A percentile compares a stretch with the other conserved stretches of the same genome.
phyloP scores from a whole-genome alignment of 2,329 filamentous ascomycete genomes.

The Chaetomiaceae sp. region DNA sequence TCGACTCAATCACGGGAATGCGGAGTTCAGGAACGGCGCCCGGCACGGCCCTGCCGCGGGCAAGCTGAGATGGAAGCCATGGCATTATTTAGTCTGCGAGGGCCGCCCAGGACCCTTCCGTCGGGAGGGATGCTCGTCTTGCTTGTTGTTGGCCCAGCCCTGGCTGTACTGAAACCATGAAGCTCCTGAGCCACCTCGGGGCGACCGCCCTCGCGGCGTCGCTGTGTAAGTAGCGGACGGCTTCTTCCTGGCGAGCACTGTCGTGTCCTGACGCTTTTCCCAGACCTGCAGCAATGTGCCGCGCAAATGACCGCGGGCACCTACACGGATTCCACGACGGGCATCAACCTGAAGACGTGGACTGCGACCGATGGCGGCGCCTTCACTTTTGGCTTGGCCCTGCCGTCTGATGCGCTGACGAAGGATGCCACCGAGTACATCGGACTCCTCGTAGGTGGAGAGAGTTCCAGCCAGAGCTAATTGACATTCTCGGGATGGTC shows the following conservation, averaged over 20 bases:
- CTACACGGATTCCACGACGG: slow-evolving; percentile 21
- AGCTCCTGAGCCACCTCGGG: slow-evolving; percentile 21
- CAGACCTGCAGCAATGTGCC: slow-evolving; percentile 19
- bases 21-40: slow-evolving; percentile 13
- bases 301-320: slow-evolving; percentile 19
- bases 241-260: not conserved
- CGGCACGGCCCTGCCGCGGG: not conserved
- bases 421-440: slow-evolving; percentile 51
- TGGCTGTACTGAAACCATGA: slow-evolving; percentile 21
- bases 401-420: slow-evolving; percentile 43
- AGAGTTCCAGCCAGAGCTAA: not conserved
- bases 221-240: slow-evolving; percentile 18
- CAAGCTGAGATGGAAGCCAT: not conserved
- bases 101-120: not conserved
- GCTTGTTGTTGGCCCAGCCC: slow-evolving; percentile 15
- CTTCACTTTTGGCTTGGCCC: slow-evolving; percentile 44
- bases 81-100: slow-evolving; percentile 18
- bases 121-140: slow-evolving; percentile 15
- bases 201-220: slow-evolving; percentile 22
- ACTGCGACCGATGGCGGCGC: slow-evolving; percentile 8
- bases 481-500: not conserved
- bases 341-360: slow-evolving; percentile 24
- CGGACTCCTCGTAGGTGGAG: slow-evolving; percentile 40
- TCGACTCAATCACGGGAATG: slow-evolving; percentile 19
- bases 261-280: not conserved